A percentile compares a stretch with the other conserved stretches of the same genome.
These are phyloP conservation scores for Phialophora expanda DNA, from an alignment of 2,329 filamentous ascomycete species.

Conservation along the genomic window DNA sequence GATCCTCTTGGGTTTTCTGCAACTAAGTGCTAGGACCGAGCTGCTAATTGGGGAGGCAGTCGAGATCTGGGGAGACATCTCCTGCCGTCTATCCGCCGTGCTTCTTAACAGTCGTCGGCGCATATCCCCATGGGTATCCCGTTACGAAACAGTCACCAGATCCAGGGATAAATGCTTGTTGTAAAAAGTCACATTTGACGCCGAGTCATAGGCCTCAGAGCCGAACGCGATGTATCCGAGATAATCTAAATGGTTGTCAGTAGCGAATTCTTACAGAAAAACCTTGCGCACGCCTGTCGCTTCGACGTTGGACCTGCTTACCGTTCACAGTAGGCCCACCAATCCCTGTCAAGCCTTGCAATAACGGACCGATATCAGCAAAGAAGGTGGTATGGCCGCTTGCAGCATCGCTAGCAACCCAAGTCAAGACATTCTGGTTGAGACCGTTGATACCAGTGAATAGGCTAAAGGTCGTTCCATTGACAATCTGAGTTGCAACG, in stretches of 20 bases:
- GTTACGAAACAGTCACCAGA: slow-evolving; percentile 30
- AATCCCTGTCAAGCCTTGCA: slow-evolving; percentile 46
- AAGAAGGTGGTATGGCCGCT: slow-evolving; percentile 49
- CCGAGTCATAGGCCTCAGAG: slow-evolving; percentile 56
- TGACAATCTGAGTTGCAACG: slow-evolving; percentile 46
- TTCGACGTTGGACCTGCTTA: neutral
- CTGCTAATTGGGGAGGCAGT: neutral
- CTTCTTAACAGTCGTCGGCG: neutral
- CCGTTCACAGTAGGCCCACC: slow-evolving; percentile 47
- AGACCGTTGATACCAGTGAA: slow-evolving; percentile 51
- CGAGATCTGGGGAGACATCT: neutral
- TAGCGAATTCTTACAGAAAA: neutral
- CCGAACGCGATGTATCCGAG: slow-evolving; percentile 61
- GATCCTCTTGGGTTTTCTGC: neutral
- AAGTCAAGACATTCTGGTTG: slow-evolving; percentile 58
- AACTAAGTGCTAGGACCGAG: neutral
- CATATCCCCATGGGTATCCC: neutral
- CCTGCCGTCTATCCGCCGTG: neutral
- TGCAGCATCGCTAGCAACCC: slow-evolving; percentile 47
- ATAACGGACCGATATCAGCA: slow-evolving; percentile 55
- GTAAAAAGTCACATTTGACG: slow-evolving; percentile 56
- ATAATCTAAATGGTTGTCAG: slow-evolving; percentile 46
- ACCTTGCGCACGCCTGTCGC: neutral
- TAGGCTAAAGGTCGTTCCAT: slow-evolving; percentile 53
- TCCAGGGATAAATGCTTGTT: slow-evolving; percentile 47